A percentile compares a stretch with the other conserved stretches of the same genome.
Evolutionary conservation across 208 protist genomes (phyloP).

Genomic region (Leishmania aethiopica): DNA sequence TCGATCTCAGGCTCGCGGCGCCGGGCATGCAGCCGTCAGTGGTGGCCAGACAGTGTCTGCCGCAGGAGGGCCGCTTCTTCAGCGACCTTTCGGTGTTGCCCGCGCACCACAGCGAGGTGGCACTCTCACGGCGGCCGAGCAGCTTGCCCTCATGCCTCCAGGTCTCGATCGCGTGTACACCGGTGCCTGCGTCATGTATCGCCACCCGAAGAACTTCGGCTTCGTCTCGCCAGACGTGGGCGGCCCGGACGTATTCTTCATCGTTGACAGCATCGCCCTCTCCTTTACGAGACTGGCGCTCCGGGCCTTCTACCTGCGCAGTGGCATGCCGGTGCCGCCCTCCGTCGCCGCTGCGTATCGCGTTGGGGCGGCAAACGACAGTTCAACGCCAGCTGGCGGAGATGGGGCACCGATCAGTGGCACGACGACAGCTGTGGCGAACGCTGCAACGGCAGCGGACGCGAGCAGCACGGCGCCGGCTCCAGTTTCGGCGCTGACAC

Average conservation of each 20-base stretch:
- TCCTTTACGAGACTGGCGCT: slow-evolving; percentile 72
- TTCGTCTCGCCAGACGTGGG: slow-evolving; percentile 77
- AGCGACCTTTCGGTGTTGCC: not conserved
- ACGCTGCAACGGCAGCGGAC: not conserved
- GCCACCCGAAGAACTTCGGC: slow-evolving; percentile 67
- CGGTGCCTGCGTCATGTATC: slow-evolving; percentile 70
- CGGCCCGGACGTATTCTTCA: slow-evolving; percentile 87
- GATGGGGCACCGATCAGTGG: not conserved
- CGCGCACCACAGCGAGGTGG: slow-evolving; percentile 5
- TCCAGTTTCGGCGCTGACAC: not conserved
- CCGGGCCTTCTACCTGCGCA: slow-evolving; percentile 39
- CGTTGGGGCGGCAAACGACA: not conserved
- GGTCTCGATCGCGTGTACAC: slow-evolving; percentile 52
- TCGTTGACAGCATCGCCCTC: slow-evolving; percentile 50
- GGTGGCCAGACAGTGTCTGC: not conserved
- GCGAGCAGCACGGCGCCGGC: not conserved
- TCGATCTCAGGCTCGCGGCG: not conserved
- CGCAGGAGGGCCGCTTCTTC: not conserved
- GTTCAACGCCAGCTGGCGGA: not conserved
- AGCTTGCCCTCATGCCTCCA: slow-evolving; percentile 68
- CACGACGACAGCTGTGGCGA: not conserved
- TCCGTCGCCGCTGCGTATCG: slow-evolving; percentile 21
- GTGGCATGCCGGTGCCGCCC: slow-evolving; percentile 28
- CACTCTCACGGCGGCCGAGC: slow-evolving; percentile 58
- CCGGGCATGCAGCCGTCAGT: not conserved